Base-by-base conservation (phyloP, 2,329 filamentous ascomycete genomes). In the Penicillium concentricum region DNA sequence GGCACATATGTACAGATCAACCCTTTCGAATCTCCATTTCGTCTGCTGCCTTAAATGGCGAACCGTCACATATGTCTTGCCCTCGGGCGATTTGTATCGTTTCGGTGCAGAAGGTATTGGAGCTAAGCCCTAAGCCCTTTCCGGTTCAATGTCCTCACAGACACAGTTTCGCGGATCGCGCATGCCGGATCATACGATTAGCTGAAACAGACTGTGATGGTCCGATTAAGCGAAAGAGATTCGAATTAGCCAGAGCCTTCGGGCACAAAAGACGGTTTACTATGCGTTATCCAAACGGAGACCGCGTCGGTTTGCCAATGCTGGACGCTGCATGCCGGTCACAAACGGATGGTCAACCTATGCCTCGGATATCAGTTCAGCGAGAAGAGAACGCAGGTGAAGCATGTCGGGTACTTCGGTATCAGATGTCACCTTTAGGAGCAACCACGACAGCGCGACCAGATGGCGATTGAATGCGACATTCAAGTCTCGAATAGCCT, bases 41-140 rank as follows among this genome's bases (percentile, higher is more conserved):
- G 79, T 88, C 87, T 67, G 74, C 71, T 65, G 65, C 67, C 79
- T 76, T 71, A 68, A 62, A 71, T 73, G 73, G 68, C 69, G 72
- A 73, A 71, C 53, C 70, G 66, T 66, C 70, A 70, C 64, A 56
- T 55, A 46, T 53, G 54, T 60, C 60, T 59, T 35, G 39, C 66
- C 62, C 53, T 63, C 61, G 60, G 60, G 62, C 61, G 59, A 63
- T 63, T 78, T 76, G 74, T 75, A 69, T 69, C 71, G 71, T 74
- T 78, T 53, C 57, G 47, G 77, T 77, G 84, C 82, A 84, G 87
- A 85, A 81, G 80, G 79, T 77, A 79, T 87, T 91, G 90, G 92
- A 92, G 66, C 90, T 92, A 96, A 96, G 96, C 92, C 92, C 92
- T 96, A 96, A 89, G 83, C 80, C 79, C 76, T 79, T 75, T 80